Conservation (phyloP, 2,329 filamentous ascomycete genomes). For the Leptodontidium sp. region DNA sequence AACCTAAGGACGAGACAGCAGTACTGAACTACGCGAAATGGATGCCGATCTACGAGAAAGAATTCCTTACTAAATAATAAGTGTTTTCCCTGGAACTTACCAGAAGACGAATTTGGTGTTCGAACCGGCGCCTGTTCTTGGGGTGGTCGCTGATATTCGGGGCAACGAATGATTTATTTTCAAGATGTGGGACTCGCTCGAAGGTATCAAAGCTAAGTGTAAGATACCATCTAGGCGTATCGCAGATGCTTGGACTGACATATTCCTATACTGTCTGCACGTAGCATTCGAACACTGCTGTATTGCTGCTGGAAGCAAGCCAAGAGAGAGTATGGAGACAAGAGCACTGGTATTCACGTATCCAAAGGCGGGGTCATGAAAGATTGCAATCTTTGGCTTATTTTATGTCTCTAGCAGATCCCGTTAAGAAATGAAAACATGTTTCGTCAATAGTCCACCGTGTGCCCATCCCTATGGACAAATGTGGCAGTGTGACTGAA, state of each 20-base stretch:
- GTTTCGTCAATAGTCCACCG: not conserved
- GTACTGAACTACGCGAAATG: not conserved
- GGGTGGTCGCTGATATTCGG: not conserved
- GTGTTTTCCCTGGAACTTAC: not conserved
- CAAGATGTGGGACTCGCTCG: not conserved
- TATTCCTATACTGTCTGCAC: not conserved
- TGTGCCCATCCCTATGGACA: not conserved
- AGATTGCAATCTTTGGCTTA: too few species aligned
- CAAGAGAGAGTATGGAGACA: constrained; percentile 4
- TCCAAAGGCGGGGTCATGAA: too few species aligned
- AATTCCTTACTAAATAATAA: not conserved
- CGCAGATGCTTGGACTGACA: not conserved
- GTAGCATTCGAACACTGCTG: constrained; percentile 1
- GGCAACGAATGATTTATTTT: not conserved
- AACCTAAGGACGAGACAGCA: too few species aligned
- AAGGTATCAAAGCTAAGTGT: not conserved
- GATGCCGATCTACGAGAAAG: not conserved
- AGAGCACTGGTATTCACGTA: constrained; percentile 16
- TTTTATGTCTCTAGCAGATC: too few species aligned
- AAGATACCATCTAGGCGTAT: not conserved
- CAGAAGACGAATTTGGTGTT: not conserved
- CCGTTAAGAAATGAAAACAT: too few species aligned
- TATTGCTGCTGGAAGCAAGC: not conserved
- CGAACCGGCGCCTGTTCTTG: not conserved
- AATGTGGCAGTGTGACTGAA: not conserved